Evolutionary conservation across 768 basidiomycete species (phyloP), one percentile per base, ranked within the genome.

Genomic region (Suillus subalutaceus): DNA sequence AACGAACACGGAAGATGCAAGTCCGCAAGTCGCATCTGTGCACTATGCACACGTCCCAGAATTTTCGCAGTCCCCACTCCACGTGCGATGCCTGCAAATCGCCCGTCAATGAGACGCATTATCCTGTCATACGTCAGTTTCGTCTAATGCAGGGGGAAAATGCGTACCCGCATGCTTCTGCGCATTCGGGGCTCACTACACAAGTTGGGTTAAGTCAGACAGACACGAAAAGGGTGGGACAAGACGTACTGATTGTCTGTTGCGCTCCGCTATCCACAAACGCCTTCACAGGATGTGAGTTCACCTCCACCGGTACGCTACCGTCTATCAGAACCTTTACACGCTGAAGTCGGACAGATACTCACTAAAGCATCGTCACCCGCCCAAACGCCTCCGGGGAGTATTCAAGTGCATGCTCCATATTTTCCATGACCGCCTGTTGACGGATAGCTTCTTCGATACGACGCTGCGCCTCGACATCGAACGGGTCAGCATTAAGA

Each of bases 261-360:
- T 99, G 97, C 13, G 97, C 97, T 50, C 97, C 97, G 69, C 95
- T 97, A 75, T 99, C 97, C 52, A 99, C 97, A 71, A 99, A 99
- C 0, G 97, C 97, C 77, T 94, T 96, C 44, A 99, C 88, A 4
- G 91, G 91, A 66, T 85, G 83, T 1, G 91, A 90, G 73, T 99
- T 99, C 2, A 99, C 94, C 73, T 98, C 97, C 0, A 96, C 89
- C 32, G 90, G 86, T 68, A 99, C 92, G 71, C 93, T 96, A 48
- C 38, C 55, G 60, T 64, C 35, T 44, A 44, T 62, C 65, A 65
- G 53, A 53, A 35, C 63, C 40, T 30, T 6, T 18, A 44, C 18
- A 44, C 23, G 37, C 67, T 57, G 65, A 60, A 15, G 2, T 20
- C 43, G 5, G 62, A 55, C 38, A 63, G 20, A 32, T 38, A 85